These are phyloP conservation scores for Camelina laxa DNA, from an alignment of 345 rosid species.

Conservation along the genomic window DNA sequence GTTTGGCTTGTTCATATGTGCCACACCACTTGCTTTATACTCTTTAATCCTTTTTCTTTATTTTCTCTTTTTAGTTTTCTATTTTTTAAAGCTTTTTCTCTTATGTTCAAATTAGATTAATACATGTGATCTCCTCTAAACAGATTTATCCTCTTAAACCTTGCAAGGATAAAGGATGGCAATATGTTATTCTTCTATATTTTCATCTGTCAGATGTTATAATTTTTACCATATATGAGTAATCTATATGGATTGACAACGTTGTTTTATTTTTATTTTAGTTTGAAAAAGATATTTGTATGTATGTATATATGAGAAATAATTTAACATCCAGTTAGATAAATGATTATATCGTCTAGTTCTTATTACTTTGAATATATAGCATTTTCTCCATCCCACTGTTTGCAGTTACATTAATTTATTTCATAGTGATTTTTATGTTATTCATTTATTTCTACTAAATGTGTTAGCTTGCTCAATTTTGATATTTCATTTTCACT, in stretches of 20 bases:
- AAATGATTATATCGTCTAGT: not conserved
- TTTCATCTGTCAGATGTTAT: not conserved
- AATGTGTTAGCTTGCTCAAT: too few relatives aligned
- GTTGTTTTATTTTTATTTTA: too few relatives aligned
- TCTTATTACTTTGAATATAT: too few relatives aligned
- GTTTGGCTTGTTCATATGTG: constrained; percentile 23
- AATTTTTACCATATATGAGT: not conserved
- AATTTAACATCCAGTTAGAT: too few relatives aligned
- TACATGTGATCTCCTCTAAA: constrained; percentile 9
- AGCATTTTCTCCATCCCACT: not conserved
- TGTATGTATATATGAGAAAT: too few relatives aligned
- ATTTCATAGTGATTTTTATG: not conserved
- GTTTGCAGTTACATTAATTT: not conserved
- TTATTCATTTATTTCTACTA: not conserved
- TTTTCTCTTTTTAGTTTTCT: not conserved
- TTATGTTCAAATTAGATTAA: not conserved
- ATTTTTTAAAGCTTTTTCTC: not conserved
- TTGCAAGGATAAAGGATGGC: not conserved
- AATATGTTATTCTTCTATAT: not conserved
- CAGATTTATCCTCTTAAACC: not conserved
- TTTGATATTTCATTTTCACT: too few relatives aligned
- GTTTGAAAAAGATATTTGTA: too few relatives aligned
- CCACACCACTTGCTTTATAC: constrained; percentile 35
- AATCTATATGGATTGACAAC: not conserved
- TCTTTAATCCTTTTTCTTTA: constrained; percentile 3